phyloP scores from a whole-genome alignment of 1,139 yeast species.

The Lodderomyces oxycetoniae region DNA sequence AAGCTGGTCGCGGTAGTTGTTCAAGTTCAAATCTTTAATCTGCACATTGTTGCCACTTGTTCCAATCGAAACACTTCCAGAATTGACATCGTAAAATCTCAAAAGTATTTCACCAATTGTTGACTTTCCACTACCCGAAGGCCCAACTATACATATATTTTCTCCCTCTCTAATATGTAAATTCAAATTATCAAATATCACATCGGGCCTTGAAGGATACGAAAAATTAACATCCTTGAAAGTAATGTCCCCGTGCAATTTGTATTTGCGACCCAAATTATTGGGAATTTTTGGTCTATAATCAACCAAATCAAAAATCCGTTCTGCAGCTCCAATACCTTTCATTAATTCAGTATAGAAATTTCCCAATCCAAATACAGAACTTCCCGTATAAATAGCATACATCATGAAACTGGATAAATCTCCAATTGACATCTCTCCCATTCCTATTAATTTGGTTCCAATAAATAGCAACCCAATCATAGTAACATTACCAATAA shows the following conservation, averaged over 20 bases:
- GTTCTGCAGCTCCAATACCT: constrained; percentile 94
- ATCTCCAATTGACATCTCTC: constrained; percentile 79
- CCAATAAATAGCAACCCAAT: constrained; percentile 76
- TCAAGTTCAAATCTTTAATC: constrained; percentile 63
- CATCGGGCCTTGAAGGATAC: constrained; percentile 83
- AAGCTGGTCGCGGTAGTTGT: constrained; percentile 63
- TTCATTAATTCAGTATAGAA: constrained; percentile 93
- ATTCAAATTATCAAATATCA: constrained; percentile 60
- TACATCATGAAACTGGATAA: constrained; percentile 90
- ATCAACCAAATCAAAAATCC: constrained; percentile 83
- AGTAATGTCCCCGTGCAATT: constrained; percentile 42
- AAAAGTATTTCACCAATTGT: constrained; percentile 77
- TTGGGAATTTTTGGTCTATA: constrained; percentile 66
- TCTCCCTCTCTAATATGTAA: constrained; percentile 76
- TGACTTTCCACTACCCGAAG: constrained; percentile 94
- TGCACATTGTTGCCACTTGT: constrained; percentile 43
- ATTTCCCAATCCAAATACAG: constrained; percentile 84
- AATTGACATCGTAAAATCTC: constrained; percentile 73
- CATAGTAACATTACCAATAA: constrained; percentile 77
- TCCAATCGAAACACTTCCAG: constrained; percentile 65
- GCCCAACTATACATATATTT: constrained; percentile 91
- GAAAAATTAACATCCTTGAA: constrained; percentile 66
- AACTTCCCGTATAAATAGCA: constrained; percentile 86
- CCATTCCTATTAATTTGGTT: constrained; percentile 67
- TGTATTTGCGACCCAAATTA: constrained; percentile 48